Base-by-base conservation (phyloP, 192 early-diverging fungal species). In the Linnemannia elongata region DNA sequence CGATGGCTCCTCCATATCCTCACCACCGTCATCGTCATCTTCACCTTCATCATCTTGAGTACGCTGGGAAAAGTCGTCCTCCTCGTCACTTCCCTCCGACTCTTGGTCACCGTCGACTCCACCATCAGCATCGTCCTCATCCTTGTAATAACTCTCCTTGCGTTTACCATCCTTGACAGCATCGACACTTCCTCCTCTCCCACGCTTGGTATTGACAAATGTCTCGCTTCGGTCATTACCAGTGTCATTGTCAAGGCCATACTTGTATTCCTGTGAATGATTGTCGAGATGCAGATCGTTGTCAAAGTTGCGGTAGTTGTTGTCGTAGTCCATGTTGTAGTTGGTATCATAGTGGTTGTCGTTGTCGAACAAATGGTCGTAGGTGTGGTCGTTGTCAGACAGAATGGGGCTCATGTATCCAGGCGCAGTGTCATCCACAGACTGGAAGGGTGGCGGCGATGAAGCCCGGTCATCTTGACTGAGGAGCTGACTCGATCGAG, bases 321-420 rank as follows among this genome's bases (percentile, higher is more conserved):
- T 66, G 60, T 66, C 60, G 10, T 66, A 66, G 30, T 66, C 60
- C 60, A 66, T 33, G 60, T 66, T 13, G 10, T 60, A 10, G 55
- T 60, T 60, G 55, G 22, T 60, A 18, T 60, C 55, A 27, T 60
- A 60, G 24, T 33, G 13, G 30, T 66, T 30, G 60, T 66, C 15
- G 60, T 66, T 66, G n/a, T 66, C 30, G 27, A 66, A 66, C 60
- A 66, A 33, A 13, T 66, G 60, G 60, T 66, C 60, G 60, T 66
- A 66, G 10, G 60, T 66, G 10, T 66, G 60, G 30, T 66, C 60
- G 12, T 15, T 66, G 60, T 66, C 60, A 15, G 60, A 66, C 12
- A 66, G 60, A 66, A 66, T 66, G 4, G 60, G 60, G 27, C 60
- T 66, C 60, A 66, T 66, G 60, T 66, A 66, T 15, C 60, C 60